Percentiles rank a stretch among this genome's conserved stretches.
These are phyloP conservation scores for Lipomyces yarrowii DNA, from an alignment of 1,139 yeast species.

Conservation along the genomic window DNA sequence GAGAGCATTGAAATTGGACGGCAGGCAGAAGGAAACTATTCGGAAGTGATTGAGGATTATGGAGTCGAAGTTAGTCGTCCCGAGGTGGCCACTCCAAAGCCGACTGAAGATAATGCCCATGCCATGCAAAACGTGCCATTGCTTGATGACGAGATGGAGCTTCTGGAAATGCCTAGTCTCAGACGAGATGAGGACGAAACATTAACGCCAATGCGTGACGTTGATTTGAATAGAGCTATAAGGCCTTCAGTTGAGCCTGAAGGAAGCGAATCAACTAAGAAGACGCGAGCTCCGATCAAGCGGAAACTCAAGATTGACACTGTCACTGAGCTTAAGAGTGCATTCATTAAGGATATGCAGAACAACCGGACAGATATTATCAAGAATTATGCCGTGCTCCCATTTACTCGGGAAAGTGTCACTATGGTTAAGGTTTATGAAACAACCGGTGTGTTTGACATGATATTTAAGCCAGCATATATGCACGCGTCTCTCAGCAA, in stretches of 20 bases:
- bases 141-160: constrained; percentile 14
- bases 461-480: constrained; percentile 19
- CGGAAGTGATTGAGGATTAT: constrained; percentile 26
- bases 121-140: constrained; percentile 2
- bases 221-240: constrained; percentile 1
- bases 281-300: constrained; percentile 15
- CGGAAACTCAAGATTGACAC: constrained; percentile 24
- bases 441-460: constrained; percentile 8
- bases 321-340: constrained; percentile 30
- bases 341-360: constrained; percentile 30
- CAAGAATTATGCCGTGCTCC: constrained; percentile 14
- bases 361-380: constrained; percentile 27
- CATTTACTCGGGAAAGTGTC: constrained; percentile 21
- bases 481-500: constrained; percentile 15
- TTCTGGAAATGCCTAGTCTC: constrained; percentile 24
- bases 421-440: constrained; percentile 20
- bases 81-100: background rate
- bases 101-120: background rate
- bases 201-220: constrained; percentile 9
- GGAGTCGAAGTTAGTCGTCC: constrained; percentile 16
- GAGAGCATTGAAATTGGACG: constrained; percentile 36
- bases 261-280: background rate
- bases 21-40: constrained; percentile 16
- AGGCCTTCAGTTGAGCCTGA: constrained; percentile 1
- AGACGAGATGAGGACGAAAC: constrained; percentile 17